These are phyloP conservation scores for Coccinonectria pachysandricola DNA, from an alignment of 2,329 filamentous ascomycete species.

Conservation along the genomic window DNA sequence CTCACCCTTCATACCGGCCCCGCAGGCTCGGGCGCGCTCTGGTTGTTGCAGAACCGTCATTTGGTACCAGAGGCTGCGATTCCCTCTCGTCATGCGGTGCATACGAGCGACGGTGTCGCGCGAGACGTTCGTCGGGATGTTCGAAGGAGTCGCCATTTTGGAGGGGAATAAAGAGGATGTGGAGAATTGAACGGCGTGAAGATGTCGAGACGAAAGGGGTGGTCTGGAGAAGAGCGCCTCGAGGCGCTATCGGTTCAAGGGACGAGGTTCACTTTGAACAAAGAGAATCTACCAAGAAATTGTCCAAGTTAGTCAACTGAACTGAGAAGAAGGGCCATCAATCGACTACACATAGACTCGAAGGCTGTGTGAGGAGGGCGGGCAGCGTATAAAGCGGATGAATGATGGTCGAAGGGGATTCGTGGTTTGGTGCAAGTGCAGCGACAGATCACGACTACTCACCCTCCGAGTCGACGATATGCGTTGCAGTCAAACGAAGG, in stretches of 20 bases:
- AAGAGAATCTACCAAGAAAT: slow-evolving; percentile 2
- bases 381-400: too few species aligned
- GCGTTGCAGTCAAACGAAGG: too few species aligned
- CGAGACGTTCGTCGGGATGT: slow-evolving; percentile 18
- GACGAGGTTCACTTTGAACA: not conserved
- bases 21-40: slow-evolving; percentile 86
- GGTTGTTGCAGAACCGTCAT: slow-evolving; percentile 88
- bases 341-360: too few species aligned
- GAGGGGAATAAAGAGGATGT: slow-evolving; percentile 1
- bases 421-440: too few species aligned
- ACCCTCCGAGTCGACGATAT: too few species aligned
- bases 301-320: not conserved
- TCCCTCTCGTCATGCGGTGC: slow-evolving; percentile 52
- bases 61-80: slow-evolving; percentile 68
- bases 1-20: slow-evolving; percentile 89
- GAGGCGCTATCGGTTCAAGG: not conserved
- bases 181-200: slow-evolving; percentile 2
- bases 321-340: slow-evolving; percentile 1
- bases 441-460: too few species aligned
- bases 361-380: too few species aligned
- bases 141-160: slow-evolving; percentile 24
- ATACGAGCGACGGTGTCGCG: slow-evolving; percentile 36
- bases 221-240: not conserved
- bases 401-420: too few species aligned
- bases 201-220: not conserved